Base-by-base conservation (phyloP, 2,329 filamentous ascomycete genomes). In the Elsinoe ampelina region DNA sequence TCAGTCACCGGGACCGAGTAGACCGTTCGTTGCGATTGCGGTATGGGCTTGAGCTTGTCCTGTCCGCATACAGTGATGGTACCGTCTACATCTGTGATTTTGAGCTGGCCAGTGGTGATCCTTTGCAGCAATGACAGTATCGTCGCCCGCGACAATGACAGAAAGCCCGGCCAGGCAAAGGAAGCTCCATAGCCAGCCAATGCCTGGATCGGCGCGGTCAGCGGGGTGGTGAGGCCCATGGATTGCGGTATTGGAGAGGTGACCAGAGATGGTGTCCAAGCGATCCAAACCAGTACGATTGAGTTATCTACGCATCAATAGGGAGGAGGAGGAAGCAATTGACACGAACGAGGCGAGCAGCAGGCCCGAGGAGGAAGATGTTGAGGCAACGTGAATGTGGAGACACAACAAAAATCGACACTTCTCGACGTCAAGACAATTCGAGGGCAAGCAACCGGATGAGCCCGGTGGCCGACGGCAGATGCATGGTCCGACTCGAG, bases 1-100 rank as follows among this genome's bases (percentile, higher is more conserved):
- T 83, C 78, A 2, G 81, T 76, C 35, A 73, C 71, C 20, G 74
- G 75, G 30, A 63, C 63, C n/a, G 64, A 62, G 60, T 70, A 65
- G 42, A 70, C 66, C 1, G 58, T 72, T 48, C 72, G 71, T 43
- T 68, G 68, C 8, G 66, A 58, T 34, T 71, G 68, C 19, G 54
- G 43, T 36, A 58, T 48, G 54, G 54, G 45, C 57, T 36, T 56
- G 26, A 45, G 35, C n/a, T 59, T 41, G 68, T 63, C 61, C 70
- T 65, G 65, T 69, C 73, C 73, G 57, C 69, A 75, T 19, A 71
- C 66, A 13, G 70, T 72, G 12, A 71, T 66, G 59, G 72, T 74
- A 57, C 65, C 75, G 64, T 72, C 71, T 60, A 62, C 67, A 63
- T 73, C 77, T 58, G 61, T 71, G 26, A 80, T 64, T 3, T 70